Base-by-base conservation (phyloP, 805 yeast genomes). In the Wickerhamiella vanderwaltii region DNA sequence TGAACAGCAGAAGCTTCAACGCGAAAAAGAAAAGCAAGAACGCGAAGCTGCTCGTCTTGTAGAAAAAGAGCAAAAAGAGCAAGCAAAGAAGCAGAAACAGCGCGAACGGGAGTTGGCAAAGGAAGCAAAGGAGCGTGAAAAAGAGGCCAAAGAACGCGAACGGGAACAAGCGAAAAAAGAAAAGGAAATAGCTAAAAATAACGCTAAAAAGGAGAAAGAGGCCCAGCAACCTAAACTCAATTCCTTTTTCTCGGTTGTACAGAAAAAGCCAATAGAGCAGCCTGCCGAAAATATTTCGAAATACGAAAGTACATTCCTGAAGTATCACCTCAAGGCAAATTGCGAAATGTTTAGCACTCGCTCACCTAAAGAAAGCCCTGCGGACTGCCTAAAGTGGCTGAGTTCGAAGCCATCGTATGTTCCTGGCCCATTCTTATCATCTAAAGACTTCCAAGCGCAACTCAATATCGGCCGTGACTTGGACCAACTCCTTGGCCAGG, bases 101-200 rank as follows among this genome's bases (percentile, higher is more conserved):
- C 37, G 37, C 12, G 29, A 34, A 15, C 17, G 20, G 9, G 37
- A 34, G 16, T 12, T 15, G 29, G 29, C 17, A 11, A 34, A 34
- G 9, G 28, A 13, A 3, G 29, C 23, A 6, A 29, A 26, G 13
- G 40, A 37, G 32, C 34, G 33, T 9, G 34, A 37, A 19, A 37
- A 37, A 20, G 39, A 35, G 13, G 39, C 28, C 20, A 35, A 35
- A 18, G 39, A 35, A 17, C 39, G 39, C 26, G 25, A 36, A 28
- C 26, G 25, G 26, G 39, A 26, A 16, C 23, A 13, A 3, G 32
- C 20, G 6, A 29, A 29, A 5, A 28, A 28, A 28, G 31, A 28
- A 12, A 6, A 28, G 31, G 31, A 28, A n/a, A 11, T 11, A 23
- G 26, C 26, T 11, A 7, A 11, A 23, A 23, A 7, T 11, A 11